phyloP scores from a whole-genome alignment of 768 basidiomycete species.

The Russula sp. region DNA sequence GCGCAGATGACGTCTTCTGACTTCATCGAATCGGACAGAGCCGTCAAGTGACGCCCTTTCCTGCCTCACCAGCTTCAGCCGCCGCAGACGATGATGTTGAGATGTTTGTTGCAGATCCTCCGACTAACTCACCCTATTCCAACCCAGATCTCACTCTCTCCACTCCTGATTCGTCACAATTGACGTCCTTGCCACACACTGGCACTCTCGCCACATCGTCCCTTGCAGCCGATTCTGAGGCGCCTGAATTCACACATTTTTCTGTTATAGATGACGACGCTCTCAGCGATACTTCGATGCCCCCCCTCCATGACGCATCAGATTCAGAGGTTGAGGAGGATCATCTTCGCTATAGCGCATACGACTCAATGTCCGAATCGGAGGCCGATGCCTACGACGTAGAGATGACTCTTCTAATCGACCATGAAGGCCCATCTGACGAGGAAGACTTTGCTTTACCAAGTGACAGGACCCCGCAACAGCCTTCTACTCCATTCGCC shows the following conservation, averaged over 20 bases:
- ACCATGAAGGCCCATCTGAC: slow-evolving; percentile 8
- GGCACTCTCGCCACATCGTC: neutral
- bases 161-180: neutral
- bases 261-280: slow-evolving; percentile 5
- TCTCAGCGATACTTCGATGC: slow-evolving; percentile 17
- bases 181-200: neutral
- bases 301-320: slow-evolving; percentile 10
- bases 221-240: neutral
- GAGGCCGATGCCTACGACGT: slow-evolving; percentile 20
- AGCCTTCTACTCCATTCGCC: neutral
- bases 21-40: neutral
- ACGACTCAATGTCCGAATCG: slow-evolving; percentile 17
- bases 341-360: neutral
- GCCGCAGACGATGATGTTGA: slow-evolving; percentile 4
- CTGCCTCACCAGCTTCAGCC: neutral
- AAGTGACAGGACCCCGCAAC: neutral
- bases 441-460: neutral
- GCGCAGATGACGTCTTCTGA: slow-evolving; percentile 8
- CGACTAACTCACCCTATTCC: neutral
- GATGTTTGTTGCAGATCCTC: neutral
- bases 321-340: slow-evolving; percentile 17
- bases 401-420: slow-evolving; percentile 16
- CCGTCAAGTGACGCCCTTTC: neutral
- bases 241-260: neutral
- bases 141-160: neutral